Base-by-base conservation (phyloP, 306 rosid genomes). In the Alnus glutinosa region DNA sequence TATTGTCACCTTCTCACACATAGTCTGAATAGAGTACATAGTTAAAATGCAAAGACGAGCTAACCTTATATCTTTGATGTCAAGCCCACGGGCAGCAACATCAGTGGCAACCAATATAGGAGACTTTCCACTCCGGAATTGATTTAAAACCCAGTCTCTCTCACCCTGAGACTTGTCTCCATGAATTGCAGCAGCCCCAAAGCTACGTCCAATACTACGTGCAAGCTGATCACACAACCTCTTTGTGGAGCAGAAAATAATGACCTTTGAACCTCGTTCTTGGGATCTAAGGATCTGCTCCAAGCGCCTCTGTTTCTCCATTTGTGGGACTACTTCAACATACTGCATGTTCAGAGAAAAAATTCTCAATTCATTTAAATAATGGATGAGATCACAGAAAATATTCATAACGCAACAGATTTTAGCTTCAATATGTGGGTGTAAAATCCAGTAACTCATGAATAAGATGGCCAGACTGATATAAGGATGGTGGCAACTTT, bases 51-150 rank as follows among this genome's bases (percentile, higher is more conserved):
- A 66, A 55, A 57, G 55, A 70, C 42, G 15, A 67, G 64, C 90
- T 52, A 78, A 93, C 99, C 99, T 96, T 89, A 96, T 96, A 82
- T 93, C 99, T 86, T 96, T 96, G 86, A 96, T 90, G 82, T 96
- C 99, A 83, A 96, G 99, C 55, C 99, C 99, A 18, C 99, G 96
- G 30, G 99, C 99, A 84, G 99, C 99, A 85, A 96, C 99, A 67
- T 96, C 99, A 4, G 99, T 96, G 48, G 99, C 99, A 79, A 96
- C 99, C 78, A 96, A 83, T 76, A 96, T 77, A 11, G 99, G 99
- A 36, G 96, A 91, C 85, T 93, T 93, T 81, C 99, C 99, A 71
- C 86, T 89, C 39, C 98, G 89, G 71, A 96, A 96, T 86, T 96
- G 99, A 85, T 90, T 87, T 83, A 96, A 88, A 82, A 96, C 99